Base-by-base conservation (phyloP, 768 basidiomycete genomes). In the Psilocybe azurescens region DNA sequence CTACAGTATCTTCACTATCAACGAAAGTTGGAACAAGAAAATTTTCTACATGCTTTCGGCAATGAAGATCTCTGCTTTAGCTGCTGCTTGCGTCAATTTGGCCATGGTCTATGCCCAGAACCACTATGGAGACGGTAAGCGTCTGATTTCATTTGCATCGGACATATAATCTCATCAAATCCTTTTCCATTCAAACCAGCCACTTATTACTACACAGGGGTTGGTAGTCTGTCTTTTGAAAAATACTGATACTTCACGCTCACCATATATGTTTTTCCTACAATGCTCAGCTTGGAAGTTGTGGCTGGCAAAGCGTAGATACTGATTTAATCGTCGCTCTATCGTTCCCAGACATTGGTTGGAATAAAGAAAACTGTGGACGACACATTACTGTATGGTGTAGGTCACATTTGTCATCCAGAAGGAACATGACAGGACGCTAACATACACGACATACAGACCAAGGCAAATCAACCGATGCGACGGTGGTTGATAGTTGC, bases 401-500 rank as follows among this genome's bases (percentile, higher is more conserved):
- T 53, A 36, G 2, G 52, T 38, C 16, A 24, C 24, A 24, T 24
- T 24, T 18, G n/a, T 38, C 7, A 28, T 11, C 8, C n/a, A 18
- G 36, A 8, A 33, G 16, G 16, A 18, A 10, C 9, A 16, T 53
- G 14, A 14, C n/a, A 33, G 13, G 33, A 13, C 16, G n/a, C n/a
- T 28, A 29, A 52, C 13, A 33, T 29, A 6, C 5, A 29, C 13
- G 16, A 7, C 16, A 18, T 18, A 13, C 38, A 72, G 71, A 68
- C 50, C 20, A 65, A 39, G 72, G 69, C 24, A 71, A 64, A 51
- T 65, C 63, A 30, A 57, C 68, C 32, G 62, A 61, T 16, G 72
- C 65, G 9, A 68, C 55, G 6, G 66, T 74, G 48, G 73, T 71
- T 24, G 74, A 75, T 57, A 54, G 59, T 13, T 76, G 75, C 58